These are phyloP conservation scores for Phytopythium chamaehyphon DNA, from an alignment of 352 stramenopile species.

Conservation along the genomic window DNA sequence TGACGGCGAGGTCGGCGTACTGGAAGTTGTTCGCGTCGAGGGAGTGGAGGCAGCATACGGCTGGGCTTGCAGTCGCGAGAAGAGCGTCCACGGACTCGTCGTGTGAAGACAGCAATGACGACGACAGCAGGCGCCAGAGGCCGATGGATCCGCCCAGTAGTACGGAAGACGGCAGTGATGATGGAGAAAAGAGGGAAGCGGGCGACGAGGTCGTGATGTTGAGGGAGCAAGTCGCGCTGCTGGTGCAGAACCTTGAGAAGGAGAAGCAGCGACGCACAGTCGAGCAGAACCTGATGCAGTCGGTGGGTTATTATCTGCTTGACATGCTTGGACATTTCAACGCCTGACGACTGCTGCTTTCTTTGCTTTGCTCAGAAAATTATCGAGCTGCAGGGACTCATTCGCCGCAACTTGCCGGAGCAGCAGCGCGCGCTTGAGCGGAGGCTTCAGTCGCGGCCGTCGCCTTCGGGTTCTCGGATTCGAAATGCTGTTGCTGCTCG, in stretches of 20 bases:
- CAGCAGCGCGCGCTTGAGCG: slow-evolving; percentile 33
- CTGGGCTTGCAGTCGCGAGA: background rate
- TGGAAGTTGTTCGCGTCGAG: slow-evolving; percentile 2
- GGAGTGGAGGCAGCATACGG: background rate
- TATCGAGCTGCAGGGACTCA: slow-evolving; percentile 62
- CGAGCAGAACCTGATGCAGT: slow-evolving; percentile 69
- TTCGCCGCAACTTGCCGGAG: slow-evolving; percentile 44
- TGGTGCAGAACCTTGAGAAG: slow-evolving; percentile 52
- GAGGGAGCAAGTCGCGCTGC: slow-evolving; percentile 50
- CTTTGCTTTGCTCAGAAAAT: slow-evolving; percentile 42
- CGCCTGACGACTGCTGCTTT: background rate
- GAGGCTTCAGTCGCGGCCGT: slow-evolving; percentile 16
- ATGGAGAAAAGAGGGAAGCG: slow-evolving; percentile 14
- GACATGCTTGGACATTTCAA: background rate
- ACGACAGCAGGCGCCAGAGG: background rate
- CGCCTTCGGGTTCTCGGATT: slow-evolving; percentile 7
- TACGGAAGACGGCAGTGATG: slow-evolving; percentile 12
- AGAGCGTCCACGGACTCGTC: background rate
- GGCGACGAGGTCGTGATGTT: slow-evolving; percentile 35
- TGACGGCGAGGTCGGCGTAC: background rate
- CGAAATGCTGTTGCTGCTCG: slow-evolving; percentile 2
- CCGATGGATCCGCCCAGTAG: background rate
- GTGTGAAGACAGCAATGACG: background rate
- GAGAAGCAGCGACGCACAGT: slow-evolving; percentile 62
- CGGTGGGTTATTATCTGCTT: slow-evolving; percentile 17